Conservation (phyloP, 2,329 filamentous ascomycete species). For the Ophiocordyceps sinensis region DNA sequence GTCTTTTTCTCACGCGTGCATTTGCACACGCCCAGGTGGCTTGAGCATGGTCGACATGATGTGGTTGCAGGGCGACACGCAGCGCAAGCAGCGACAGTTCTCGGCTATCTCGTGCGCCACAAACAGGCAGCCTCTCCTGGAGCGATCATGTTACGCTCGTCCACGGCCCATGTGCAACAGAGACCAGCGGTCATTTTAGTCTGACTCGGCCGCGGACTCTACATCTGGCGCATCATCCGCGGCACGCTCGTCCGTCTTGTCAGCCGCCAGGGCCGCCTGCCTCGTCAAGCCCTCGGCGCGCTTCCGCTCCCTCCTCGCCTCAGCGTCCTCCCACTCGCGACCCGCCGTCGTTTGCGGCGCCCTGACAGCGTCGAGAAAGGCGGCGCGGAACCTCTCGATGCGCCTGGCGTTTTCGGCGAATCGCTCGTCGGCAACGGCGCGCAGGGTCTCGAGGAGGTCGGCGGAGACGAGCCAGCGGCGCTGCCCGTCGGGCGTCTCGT, state of each 20-base stretch:
- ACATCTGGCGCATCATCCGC: too few species aligned
- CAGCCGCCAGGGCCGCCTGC: slow-evolving; percentile 26
- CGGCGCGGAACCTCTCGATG: slow-evolving; percentile 47
- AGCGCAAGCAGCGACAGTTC: too few species aligned
- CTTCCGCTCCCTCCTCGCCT: slow-evolving; percentile 38
- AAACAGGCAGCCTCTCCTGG: too few species aligned
- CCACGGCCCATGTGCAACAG: too few species aligned
- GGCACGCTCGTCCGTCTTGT: background rate
- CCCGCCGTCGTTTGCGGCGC: slow-evolving; percentile 12
- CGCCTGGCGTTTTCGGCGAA: slow-evolving; percentile 56
- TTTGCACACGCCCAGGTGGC: too few species aligned
- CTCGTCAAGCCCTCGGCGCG: slow-evolving; percentile 41
- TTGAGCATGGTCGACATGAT: too few species aligned
- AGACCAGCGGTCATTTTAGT: too few species aligned
- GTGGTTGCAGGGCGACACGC: too few species aligned
- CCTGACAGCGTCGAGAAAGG: slow-evolving; percentile 24
- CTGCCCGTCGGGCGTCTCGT: slow-evolving; percentile 21
- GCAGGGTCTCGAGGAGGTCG: slow-evolving; percentile 51
- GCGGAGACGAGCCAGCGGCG: slow-evolving; percentile 42
- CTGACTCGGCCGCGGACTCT: too few species aligned
- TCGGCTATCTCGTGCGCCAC: too few species aligned
- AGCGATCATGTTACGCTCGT: too few species aligned
- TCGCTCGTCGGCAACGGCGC: slow-evolving; percentile 58
- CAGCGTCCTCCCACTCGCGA: slow-evolving; percentile 39
- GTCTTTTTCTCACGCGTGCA: too few species aligned